These are phyloP conservation scores for Pseudotsuga menziesii DNA, from an alignment of 75 land plant species.

Conservation along the genomic window DNA sequence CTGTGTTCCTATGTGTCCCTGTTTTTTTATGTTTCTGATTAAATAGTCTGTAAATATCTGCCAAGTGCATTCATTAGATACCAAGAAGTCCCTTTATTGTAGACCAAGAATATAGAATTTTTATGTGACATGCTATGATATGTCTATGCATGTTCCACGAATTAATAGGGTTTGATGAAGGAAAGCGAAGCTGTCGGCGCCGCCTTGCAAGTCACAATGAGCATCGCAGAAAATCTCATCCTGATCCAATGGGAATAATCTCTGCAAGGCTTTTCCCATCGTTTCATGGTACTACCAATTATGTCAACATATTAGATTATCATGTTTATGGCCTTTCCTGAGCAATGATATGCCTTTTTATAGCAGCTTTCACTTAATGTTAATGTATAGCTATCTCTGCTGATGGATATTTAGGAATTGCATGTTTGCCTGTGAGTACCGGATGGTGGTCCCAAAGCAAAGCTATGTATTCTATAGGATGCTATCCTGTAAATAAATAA, in stretches of 20 bases:
- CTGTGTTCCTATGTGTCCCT: not conserved
- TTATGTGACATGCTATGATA: not conserved
- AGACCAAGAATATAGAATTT: not conserved
- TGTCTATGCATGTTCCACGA: constrained; percentile 46
- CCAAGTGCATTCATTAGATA: not conserved
- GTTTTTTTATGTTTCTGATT: not conserved
- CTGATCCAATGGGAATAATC: constrained; percentile 10
- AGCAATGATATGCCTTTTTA: too few relatives aligned
- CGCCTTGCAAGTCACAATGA: constrained; percentile 67
- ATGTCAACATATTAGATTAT: too few relatives aligned
- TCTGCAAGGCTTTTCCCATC: constrained; percentile 13
- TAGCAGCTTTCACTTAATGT: too few relatives aligned
- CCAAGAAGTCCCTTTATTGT: not conserved
- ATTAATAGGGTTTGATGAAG: constrained; percentile 58
- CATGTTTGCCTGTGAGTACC: too few relatives aligned
- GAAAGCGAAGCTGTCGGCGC: constrained; percentile 59
- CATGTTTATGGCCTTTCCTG: too few relatives aligned
- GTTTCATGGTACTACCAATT: too few relatives aligned
- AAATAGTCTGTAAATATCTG: not conserved
- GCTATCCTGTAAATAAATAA: too few relatives aligned
- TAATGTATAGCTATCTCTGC: too few relatives aligned
- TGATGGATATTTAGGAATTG: too few relatives aligned
- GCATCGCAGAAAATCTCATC: constrained; percentile 54
- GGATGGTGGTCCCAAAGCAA: too few relatives aligned
- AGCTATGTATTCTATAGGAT: too few relatives aligned